A percentile compares a stretch with the other conserved stretches of the same genome.
These are phyloP conservation scores for Coemansia brasiliensis DNA, from an alignment of 192 early-diverging fungal species.

Conservation along the genomic window DNA sequence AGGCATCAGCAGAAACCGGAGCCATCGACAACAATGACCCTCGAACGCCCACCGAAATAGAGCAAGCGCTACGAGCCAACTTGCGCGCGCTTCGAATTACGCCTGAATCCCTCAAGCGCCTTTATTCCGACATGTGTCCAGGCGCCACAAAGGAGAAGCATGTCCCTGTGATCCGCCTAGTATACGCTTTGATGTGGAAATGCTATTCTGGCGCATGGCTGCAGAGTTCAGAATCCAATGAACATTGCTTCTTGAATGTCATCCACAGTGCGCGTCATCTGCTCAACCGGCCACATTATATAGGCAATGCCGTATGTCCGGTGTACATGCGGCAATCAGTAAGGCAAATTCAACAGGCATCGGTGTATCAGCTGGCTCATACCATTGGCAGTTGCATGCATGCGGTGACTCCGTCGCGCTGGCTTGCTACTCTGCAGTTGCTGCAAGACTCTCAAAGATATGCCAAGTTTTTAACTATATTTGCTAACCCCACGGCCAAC, in stretches of 20 bases:
- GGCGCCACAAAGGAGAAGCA: neutral
- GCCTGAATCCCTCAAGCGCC: constrained; percentile 10
- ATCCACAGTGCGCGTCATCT: constrained; percentile 26
- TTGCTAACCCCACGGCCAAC: constrained; percentile 24
- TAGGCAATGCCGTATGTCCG: constrained; percentile 43
- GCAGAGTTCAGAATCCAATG: too few relatives aligned
- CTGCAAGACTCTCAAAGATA: constrained; percentile 19
- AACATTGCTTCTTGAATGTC: constrained; percentile 22
- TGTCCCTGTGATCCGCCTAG: constrained; percentile 28
- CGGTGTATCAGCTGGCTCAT: constrained; percentile 9
- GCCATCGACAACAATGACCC: constrained; percentile 20
- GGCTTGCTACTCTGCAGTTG: constrained; percentile 24
- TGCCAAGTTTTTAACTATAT: constrained; percentile 35
- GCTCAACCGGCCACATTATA: constrained; percentile 23
- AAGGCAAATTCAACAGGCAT: neutral
- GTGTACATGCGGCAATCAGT: constrained; percentile 23
- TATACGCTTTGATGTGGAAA: constrained; percentile 47
- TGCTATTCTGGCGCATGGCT: constrained; percentile 21
- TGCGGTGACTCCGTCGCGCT: constrained; percentile 7
- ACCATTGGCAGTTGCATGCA: constrained; percentile 30
- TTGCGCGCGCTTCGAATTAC: constrained; percentile 25
- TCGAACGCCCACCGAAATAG: constrained; percentile 14
- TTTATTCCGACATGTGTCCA: constrained; percentile 6
- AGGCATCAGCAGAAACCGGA: neutral
- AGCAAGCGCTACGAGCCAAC: constrained; percentile 21